Base-by-base conservation (phyloP, 2,329 filamentous ascomycete species). In the Atkinsonella texensis region DNA sequence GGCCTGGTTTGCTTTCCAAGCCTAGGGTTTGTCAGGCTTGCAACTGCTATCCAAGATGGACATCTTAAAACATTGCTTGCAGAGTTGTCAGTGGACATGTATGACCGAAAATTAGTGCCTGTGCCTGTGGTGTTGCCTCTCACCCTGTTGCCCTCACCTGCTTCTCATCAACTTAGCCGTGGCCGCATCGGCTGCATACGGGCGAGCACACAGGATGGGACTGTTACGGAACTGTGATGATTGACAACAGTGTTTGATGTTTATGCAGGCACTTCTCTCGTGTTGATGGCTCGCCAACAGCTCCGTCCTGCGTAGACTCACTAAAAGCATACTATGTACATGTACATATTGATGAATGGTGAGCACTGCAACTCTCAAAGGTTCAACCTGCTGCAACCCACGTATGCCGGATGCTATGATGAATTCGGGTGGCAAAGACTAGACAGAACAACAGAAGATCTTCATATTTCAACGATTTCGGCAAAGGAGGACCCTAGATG, bases 11-110 rank as follows among this genome's bases (percentile, higher is more conserved):
- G 39, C 48, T 49, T 38, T 35, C 23, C 8, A 40, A 33, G 28
- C 39, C 39, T 13, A 38, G 41, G 47, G n/a, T 17, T 39, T 28
- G 23, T 45, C 20, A 15, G 48, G n/a, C 48, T 45, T 17, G 23
- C 13, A 20, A 28, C 41, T 35, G 2, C 39, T 50, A 44, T 40
- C 41, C 48, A 45, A 50, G 48, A 50, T 41, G 18, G 35, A 13
- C 41, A 50, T 39, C 45, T 50, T 46, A 50, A 45, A 50, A 6
- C 41, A 45, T 45, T 11, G 18, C n/a, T 31, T 39, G 41, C 39
- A 28, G 28, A 47, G 20, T 31, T 48, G 23, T 48, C 35, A 31
- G 20, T 35, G 31, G 45, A 13, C 41, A 3, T 11, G n/a, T 23
- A 18, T 43, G 18, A 3, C 6, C 41, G 10, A 43, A 43, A 12